Base-by-base conservation (phyloP, 176 grass and related monocot species). In the Aegilops speltoides region DNA sequence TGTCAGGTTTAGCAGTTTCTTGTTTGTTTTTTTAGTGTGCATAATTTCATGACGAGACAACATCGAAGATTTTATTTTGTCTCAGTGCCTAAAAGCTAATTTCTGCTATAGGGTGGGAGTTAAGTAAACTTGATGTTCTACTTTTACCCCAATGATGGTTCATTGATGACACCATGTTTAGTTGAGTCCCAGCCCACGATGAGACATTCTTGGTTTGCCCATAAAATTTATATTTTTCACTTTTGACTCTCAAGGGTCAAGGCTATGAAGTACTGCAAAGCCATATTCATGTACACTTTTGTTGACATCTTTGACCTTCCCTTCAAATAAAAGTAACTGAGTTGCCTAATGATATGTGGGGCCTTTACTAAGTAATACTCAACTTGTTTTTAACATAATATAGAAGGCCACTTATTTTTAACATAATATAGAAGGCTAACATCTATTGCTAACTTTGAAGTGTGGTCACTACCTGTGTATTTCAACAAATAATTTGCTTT, bases 401-500 rank as follows among this genome's bases (percentile, higher is more conserved):
- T 64, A 67, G 74, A 79, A 65, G 34, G 25, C 65, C 17, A 59
- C 54, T 59, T 22, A 24, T 15, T 68, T 81, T 45, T 74, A 75
- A 57, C 4, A 4, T 67, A 32, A 48, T 83, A 80, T 54, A 67
- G 74, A 79, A 65, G 34, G 25, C 65, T 48, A 79, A 46, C 33
- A 79, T 60, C 19, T 66, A 32, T 63, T 28, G 46, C 57, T 87
- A 79, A 45, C 12, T 87, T 34, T 87, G 68, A 28, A 50, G 26
- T 33, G 8, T 79, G 72, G 72, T 75, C 24, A 50, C 6, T 17
- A 19, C 45, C 56, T 60, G 25, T 17, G 48, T 86, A 57, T 67
- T 82, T 41, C 14, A 69, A 52, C 62, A 13, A 22, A 57, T 78
- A 24, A 71, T 75, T 68, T 4, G 3, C 23, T 61, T 76, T 56